phyloP scores from a whole-genome alignment of 1,284 basidiomycete genomes.

The Mycosarcoma maydis region DNA sequence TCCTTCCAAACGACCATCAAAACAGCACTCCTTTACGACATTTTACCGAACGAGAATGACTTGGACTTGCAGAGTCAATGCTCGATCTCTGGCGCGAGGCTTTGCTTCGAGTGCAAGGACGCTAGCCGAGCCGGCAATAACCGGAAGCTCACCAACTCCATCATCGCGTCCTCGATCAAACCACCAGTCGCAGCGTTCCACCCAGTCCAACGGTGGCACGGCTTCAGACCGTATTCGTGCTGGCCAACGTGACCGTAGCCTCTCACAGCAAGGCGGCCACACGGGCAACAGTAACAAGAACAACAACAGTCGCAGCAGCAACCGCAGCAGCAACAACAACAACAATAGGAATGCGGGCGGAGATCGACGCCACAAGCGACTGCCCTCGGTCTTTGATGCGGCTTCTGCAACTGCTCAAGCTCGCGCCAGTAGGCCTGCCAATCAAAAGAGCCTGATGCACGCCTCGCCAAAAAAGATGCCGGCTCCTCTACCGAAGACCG shows the following conservation, averaged over 20 bases:
- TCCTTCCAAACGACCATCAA: too few species aligned
- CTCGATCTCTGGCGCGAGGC: constrained; percentile 3
- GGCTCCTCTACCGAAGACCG: constrained; percentile 23
- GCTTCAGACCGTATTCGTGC: constrained; percentile 20
- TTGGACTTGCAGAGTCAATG: too few species aligned
- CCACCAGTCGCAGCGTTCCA: constrained; percentile 10
- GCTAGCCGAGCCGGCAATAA: constrained; percentile 10
- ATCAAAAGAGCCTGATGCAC: constrained; percentile 8
- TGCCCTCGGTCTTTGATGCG: constrained; percentile 32
- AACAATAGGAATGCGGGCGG: constrained; percentile 14
- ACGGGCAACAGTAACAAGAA: not conserved
- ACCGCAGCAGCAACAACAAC: too few species aligned
- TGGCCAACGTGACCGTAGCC: constrained; percentile 3
- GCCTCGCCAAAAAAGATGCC: constrained; percentile 5
- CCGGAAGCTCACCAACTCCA: not conserved
- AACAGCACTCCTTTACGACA: too few species aligned
- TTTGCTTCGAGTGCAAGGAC: constrained; percentile 15
- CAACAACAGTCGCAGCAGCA: too few species aligned
- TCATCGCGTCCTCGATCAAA: constrained; percentile 19
- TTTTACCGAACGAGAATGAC: too few species aligned
- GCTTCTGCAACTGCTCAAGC: constrained; percentile 6
- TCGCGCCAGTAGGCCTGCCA: not conserved
- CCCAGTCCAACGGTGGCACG: constrained; percentile 1
- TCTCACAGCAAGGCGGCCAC: not conserved
- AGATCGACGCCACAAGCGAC: constrained; percentile 33